These are phyloP conservation scores for Saksenaea oblongispora DNA, from an alignment of 371 early-diverging fungal genomes.

Conservation along the genomic window DNA sequence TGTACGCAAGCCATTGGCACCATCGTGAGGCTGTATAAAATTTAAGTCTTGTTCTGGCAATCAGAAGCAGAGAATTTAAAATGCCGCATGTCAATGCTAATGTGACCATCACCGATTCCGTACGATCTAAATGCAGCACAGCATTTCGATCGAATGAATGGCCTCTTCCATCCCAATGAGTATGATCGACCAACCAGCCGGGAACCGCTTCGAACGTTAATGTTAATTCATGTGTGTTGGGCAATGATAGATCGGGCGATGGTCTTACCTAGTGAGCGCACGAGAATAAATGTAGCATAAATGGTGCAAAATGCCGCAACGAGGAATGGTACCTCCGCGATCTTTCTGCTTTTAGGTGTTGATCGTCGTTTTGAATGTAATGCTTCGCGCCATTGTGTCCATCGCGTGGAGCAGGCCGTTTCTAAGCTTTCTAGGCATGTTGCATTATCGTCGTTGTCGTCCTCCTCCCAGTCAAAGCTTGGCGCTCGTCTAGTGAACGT, in stretches of 20 bases:
- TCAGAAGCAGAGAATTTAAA: slow-evolving; percentile 7
- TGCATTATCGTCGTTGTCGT: not conserved
- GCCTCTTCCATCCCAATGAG: slow-evolving; percentile 17
- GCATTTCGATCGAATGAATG: slow-evolving; percentile 16
- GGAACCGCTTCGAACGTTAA: slow-evolving; percentile 9
- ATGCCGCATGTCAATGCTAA: slow-evolving; percentile 8
- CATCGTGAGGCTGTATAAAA: slow-evolving; percentile 14
- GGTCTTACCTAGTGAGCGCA: slow-evolving; percentile 15
- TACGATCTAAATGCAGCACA: not conserved
- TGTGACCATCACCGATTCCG: not conserved
- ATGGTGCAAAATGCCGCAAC: slow-evolving; percentile 16
- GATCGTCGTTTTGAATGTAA: slow-evolving; percentile 1
- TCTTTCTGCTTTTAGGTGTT: not conserved
- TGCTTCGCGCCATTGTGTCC: not conserved
- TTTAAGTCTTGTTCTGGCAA: slow-evolving; percentile 15
- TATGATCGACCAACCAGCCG: slow-evolving; percentile 24
- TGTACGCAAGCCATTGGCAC: slow-evolving; percentile 14
- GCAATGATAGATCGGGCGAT: not conserved
- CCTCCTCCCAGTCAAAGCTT: not conserved
- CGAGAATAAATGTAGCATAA: slow-evolving; percentile 18
- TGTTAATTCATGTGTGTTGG: not conserved
- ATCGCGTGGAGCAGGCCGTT: not conserved
- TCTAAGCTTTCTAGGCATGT: not conserved
- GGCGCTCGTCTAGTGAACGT: not conserved
- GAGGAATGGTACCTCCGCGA: slow-evolving; percentile 16